Percentiles rank a stretch among this genome's conserved stretches.
These are phyloP conservation scores for Quercus alba DNA, from an alignment of 306 rosid genomes.

Conservation along the genomic window DNA sequence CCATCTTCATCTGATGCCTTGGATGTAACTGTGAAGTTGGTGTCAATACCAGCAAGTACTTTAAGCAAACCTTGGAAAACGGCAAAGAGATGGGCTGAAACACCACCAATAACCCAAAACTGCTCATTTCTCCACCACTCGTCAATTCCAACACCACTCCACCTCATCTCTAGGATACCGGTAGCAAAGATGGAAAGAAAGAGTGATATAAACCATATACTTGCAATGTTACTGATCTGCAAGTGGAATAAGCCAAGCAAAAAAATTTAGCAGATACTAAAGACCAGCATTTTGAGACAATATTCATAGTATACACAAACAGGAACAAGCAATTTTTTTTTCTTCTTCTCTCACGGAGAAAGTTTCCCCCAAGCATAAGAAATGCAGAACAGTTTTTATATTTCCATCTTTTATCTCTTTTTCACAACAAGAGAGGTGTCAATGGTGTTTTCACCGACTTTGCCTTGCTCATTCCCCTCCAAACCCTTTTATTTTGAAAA, in stretches of 20 bases:
- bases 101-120: conserved; percentile 98
- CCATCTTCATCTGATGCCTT: conserved; percentile 97
- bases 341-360: too few species aligned
- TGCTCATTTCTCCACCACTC: conserved; percentile 99
- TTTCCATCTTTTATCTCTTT: too few species aligned
- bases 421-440: too few species aligned
- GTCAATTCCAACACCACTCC: conserved; percentile 97
- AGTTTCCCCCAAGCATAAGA: neutral
- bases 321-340: neutral
- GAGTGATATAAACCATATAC: conserved; percentile 95
- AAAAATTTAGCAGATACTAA: neutral
- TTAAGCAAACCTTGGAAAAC: conserved; percentile 93
- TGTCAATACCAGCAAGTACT: conserved; percentile 93
- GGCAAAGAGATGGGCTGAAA: conserved; percentile 87
- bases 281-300: neutral
- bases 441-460: too few species aligned
- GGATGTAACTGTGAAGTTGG: conserved; percentile 97
- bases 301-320: neutral
- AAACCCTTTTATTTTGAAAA: neutral
- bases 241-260: conserved; percentile 15
- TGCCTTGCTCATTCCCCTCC: neutral
- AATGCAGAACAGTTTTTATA: neutral
- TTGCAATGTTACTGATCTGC: conserved; percentile 97
- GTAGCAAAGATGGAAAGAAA: conserved; percentile 95
- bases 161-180: conserved; percentile 96